A percentile compares a stretch with the other conserved stretches of the same genome.
Evolutionary conservation across 495 filamentous ascomycete genomes (phyloP).

Genomic region (Apiosordaria backusii): DNA sequence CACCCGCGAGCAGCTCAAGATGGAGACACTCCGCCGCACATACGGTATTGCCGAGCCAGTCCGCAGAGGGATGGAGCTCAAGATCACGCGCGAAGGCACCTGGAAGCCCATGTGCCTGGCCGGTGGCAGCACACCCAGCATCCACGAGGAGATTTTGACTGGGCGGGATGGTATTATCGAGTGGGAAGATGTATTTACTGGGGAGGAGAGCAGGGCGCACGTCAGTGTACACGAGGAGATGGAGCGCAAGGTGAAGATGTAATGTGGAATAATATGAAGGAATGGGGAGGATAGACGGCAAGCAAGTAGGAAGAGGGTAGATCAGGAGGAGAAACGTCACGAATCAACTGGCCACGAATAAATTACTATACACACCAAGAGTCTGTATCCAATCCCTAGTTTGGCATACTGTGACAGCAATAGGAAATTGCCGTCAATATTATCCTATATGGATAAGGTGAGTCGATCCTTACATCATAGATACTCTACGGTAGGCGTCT

Average conservation of each 20-base stretch:
- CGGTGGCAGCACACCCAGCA: slow-evolving; percentile 35
- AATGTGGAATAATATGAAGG: not conserved
- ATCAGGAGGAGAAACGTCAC: not conserved
- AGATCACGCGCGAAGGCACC: slow-evolving; percentile 61
- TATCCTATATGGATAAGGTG: too few species aligned
- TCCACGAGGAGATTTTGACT: slow-evolving; percentile 77
- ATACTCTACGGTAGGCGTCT: too few species aligned
- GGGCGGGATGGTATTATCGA: slow-evolving; percentile 70
- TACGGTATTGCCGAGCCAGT: slow-evolving; percentile 94
- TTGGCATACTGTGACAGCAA: too few species aligned
- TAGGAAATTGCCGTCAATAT: too few species aligned
- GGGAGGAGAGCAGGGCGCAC: slow-evolving; percentile 63
- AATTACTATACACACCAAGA: too few species aligned
- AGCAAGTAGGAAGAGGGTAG: not conserved
- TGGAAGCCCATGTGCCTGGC: slow-evolving; percentile 51
- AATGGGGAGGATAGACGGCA: not conserved
- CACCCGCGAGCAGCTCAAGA: slow-evolving; percentile 82
- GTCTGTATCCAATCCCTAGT: too few species aligned
- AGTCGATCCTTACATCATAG: too few species aligned
- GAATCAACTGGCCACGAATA: not conserved
- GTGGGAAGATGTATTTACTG: slow-evolving; percentile 90
- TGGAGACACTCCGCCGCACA: slow-evolving; percentile 76
- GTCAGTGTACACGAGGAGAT: slow-evolving; percentile 85
- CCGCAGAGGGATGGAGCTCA: slow-evolving; percentile 90
- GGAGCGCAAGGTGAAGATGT: slow-evolving; percentile 72